Conservation (phyloP, 345 rosid species). For the Raphanus raphanistrum region DNA sequence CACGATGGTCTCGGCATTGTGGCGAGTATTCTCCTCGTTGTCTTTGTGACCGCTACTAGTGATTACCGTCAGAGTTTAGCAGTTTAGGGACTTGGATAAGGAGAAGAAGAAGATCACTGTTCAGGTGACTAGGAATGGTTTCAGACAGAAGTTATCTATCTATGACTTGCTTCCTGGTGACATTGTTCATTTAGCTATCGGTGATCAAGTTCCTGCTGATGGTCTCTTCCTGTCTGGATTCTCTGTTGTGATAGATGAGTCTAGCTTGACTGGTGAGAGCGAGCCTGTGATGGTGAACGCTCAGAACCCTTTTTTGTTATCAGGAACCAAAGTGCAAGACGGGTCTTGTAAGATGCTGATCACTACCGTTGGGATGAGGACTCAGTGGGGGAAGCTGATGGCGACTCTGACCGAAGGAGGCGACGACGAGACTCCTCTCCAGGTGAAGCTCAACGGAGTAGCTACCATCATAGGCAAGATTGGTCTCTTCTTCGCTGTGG, state of each 20-base stretch:
- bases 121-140: conserved; percentile 81
- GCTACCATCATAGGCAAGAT: conserved; percentile 88
- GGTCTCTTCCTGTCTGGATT: conserved; percentile 90
- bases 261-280: conserved; percentile 92
- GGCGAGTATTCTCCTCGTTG: conserved; percentile 81
- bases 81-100: conserved; percentile 81
- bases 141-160: conserved; percentile 82
- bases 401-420: conserved; percentile 94
- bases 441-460: conserved; percentile 90
- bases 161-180: conserved; percentile 89
- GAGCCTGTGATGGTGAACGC: conserved; percentile 73
- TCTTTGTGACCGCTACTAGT: conserved; percentile 81
- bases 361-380: conserved; percentile 95
- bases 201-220: conserved; percentile 95
- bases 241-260: conserved; percentile 79
- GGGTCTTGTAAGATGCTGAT: conserved; percentile 91
- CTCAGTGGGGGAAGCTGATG: conserved; percentile 95
- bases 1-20: conserved; percentile 95
- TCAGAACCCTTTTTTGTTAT: conserved; percentile 75
- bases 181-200: conserved; percentile 82
- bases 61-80: conserved; percentile 92
- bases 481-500: conserved; percentile 78
- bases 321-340: conserved; percentile 91
- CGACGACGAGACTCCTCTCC: conserved; percentile 93
- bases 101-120: conserved; percentile 86